A percentile compares a stretch with the other conserved stretches of the same genome.
These are phyloP conservation scores for Calophaca sinica DNA, from an alignment of 306 rosid genomes.

Conservation along the genomic window DNA sequence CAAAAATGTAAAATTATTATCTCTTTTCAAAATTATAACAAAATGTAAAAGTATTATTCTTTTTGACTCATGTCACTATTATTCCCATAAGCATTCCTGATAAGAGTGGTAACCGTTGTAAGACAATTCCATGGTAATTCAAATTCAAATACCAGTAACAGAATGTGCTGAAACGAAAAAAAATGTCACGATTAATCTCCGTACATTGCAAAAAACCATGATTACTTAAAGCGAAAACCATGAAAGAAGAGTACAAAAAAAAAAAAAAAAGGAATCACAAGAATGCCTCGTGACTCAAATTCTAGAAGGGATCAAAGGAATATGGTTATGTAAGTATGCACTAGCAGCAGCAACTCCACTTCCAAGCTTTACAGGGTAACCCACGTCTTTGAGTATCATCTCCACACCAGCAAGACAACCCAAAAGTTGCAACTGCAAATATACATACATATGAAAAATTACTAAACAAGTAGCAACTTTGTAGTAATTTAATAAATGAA, in stretches of 20 bases:
- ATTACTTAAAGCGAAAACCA: constrained; percentile 34
- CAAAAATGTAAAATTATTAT: no score
- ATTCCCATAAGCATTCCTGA: no score
- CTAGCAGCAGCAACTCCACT: constrained; percentile 96
- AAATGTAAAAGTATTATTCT: no score
- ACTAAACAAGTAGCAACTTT: background rate
- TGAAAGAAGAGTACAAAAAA: no score
- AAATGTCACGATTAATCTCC: no score
- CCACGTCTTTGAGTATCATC: constrained; percentile 91
- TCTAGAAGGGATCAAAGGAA: constrained; percentile 90
- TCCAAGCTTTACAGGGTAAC: constrained; percentile 94
- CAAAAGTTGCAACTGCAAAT: constrained; percentile 85
- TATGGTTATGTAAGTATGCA: constrained; percentile 75
- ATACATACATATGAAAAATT: background rate
- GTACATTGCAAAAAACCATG: constrained; percentile 8
- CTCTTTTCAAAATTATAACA: no score
- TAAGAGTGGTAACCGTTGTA: no score
- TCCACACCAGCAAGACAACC: constrained; percentile 99
- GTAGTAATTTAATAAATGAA: no score
- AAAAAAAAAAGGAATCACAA: constrained; percentile 41
- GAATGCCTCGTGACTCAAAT: constrained; percentile 54
- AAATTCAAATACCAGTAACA: no score
- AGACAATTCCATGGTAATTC: no score
- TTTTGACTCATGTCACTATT: no score
- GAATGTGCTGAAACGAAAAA: no score